phyloP scores from a whole-genome alignment of 805 yeast genomes.

The Candida ipomoeae region DNA sequence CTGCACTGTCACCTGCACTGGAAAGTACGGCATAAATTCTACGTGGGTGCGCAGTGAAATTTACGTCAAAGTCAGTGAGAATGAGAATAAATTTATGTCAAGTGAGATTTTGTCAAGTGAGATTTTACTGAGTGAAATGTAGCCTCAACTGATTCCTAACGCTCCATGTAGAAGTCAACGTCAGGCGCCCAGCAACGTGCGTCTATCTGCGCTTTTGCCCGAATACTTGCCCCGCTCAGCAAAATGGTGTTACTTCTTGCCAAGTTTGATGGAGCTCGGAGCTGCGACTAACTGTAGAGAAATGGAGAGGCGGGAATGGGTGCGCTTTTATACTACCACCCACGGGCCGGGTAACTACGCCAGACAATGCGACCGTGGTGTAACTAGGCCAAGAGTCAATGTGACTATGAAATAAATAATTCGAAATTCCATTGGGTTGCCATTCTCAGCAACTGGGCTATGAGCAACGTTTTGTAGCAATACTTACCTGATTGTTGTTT shows the following conservation, averaged over 20 bases:
- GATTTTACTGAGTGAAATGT: slow-evolving; percentile 8
- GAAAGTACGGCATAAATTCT: not conserved
- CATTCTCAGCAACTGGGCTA: not conserved
- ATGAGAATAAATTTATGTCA: too few relatives aligned
- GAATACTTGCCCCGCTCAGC: slow-evolving; percentile 14
- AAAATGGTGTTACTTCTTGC: slow-evolving; percentile 3
- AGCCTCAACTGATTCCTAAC: slow-evolving; percentile 24
- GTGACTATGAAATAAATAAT: not conserved
- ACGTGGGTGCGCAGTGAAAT: slow-evolving; percentile 2
- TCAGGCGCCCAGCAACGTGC: slow-evolving; percentile 26
- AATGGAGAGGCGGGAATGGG: not conserved
- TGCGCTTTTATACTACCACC: slow-evolving; percentile 2
- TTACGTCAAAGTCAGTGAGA: not conserved
- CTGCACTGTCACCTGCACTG: not conserved
- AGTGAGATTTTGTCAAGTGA: not conserved
- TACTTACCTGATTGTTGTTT: not conserved
- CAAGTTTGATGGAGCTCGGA: slow-evolving; percentile 17
- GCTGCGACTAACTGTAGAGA: slow-evolving; percentile 17
- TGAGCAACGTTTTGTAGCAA: not conserved
- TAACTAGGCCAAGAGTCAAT: not conserved
- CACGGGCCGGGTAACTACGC: slow-evolving; percentile 13
- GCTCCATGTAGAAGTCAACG: slow-evolving; percentile 21
- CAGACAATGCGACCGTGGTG: not conserved
- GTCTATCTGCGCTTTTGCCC: slow-evolving; percentile 20
- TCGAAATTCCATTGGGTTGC: not conserved